Evolutionary conservation across 345 rosid genomes (phyloP).

Genomic region (Citrus maxima): DNA sequence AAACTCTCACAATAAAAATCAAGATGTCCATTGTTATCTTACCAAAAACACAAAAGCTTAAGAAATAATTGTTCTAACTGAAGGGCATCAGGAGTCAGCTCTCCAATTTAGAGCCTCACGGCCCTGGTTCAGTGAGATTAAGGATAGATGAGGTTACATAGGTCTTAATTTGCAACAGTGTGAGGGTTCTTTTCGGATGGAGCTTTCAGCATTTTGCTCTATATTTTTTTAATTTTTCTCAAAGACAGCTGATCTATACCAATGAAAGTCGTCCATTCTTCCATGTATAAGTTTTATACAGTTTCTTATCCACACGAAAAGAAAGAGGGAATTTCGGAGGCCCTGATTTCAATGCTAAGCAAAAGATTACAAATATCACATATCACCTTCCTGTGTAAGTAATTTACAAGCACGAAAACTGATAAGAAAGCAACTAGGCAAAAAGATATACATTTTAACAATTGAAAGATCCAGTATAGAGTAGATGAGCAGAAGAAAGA

Average conservation of each 20-base stretch:
- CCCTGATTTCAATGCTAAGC: not conserved
- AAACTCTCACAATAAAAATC: not conserved
- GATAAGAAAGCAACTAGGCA: not conserved
- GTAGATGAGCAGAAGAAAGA: not conserved
- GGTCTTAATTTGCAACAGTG: not conserved
- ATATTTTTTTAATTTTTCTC: no score
- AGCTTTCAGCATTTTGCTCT: not conserved
- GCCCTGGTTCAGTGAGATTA: not conserved
- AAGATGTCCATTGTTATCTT: no score
- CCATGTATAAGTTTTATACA: not conserved
- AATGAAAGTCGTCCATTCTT: not conserved
- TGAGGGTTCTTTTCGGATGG: not conserved
- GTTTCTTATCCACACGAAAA: not conserved
- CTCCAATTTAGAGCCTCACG: not conserved
- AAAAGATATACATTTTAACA: not conserved
- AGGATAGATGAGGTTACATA: not conserved
- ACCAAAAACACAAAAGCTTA: not conserved
- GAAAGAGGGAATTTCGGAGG: not conserved
- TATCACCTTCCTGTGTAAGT: not conserved
- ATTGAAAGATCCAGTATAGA: slow-evolving; percentile 4
- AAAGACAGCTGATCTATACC: not conserved
- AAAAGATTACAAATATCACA: not conserved
- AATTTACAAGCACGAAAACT: not conserved
- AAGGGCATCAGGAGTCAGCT: not conserved
- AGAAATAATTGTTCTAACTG: not conserved